These are phyloP conservation scores for Termitomyces eurrhizus DNA, from an alignment of 768 basidiomycete genomes.

Conservation along the genomic window DNA sequence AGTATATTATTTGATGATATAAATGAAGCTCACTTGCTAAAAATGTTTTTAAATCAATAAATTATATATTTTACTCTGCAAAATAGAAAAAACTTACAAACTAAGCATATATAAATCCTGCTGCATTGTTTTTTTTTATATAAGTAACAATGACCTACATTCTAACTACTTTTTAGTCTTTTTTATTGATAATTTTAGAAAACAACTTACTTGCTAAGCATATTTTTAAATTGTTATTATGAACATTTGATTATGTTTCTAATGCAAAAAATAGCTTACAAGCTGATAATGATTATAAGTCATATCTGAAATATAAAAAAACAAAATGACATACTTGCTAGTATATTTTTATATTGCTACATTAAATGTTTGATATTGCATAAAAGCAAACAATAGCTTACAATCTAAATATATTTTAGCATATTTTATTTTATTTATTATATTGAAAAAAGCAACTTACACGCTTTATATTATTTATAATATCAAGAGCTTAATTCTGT, in stretches of 20 bases:
- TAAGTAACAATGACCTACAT: not conserved
- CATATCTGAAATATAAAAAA: not conserved
- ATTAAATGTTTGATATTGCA: not conserved
- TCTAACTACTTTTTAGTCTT: not conserved
- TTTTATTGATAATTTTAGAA: not conserved
- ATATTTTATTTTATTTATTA: not conserved
- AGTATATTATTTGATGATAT: not conserved
- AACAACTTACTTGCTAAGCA: not conserved
- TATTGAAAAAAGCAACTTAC: not conserved
- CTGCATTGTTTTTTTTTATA: not conserved
- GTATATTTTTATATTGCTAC: not conserved
- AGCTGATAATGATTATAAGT: not conserved
- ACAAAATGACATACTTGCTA: not conserved
- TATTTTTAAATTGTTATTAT: not conserved
- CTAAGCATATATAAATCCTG: not conserved
- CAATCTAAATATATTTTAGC: not conserved
- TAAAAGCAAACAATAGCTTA: not conserved
- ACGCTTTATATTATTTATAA: not conserved
- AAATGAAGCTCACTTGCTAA: not conserved
- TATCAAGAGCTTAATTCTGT: not conserved
- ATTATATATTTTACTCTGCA: not conserved
- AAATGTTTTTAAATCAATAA: not conserved
- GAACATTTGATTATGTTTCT: not conserved
- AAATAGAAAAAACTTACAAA: not conserved
- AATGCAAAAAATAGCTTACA: not conserved